A percentile compares a stretch with the other conserved stretches of the same genome.
These are phyloP conservation scores for Naganishia liquefaciens DNA, from an alignment of 1,284 basidiomycete species.

Conservation along the genomic window DNA sequence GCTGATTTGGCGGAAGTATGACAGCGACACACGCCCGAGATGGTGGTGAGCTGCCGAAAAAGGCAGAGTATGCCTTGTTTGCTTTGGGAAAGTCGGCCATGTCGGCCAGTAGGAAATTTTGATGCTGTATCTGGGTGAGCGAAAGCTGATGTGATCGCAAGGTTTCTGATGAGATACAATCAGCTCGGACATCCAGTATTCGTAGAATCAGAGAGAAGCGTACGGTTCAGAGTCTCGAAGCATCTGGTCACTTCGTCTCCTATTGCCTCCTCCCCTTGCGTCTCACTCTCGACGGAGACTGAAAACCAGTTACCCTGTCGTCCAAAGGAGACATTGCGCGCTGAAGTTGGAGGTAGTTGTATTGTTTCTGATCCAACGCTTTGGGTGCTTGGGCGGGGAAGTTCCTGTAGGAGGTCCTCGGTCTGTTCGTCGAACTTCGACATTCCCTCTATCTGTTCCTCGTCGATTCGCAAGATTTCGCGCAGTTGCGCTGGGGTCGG, in stretches of 20 bases:
- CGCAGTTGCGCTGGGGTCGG: slow-evolving; percentile 41
- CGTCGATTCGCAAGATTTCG: slow-evolving; percentile 42
- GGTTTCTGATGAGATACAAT: slow-evolving; percentile 53
- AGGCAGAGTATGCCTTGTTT: slow-evolving; percentile 74
- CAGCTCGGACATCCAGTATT: neutral
- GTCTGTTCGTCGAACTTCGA: slow-evolving; percentile 38
- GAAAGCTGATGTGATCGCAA: slow-evolving; percentile 58
- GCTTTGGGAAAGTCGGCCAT: slow-evolving; percentile 74
- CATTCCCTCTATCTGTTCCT: slow-evolving; percentile 34
- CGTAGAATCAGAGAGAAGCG: slow-evolving; percentile 52
- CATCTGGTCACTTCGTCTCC: slow-evolving; percentile 42
- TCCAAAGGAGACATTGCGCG: slow-evolving; percentile 34
- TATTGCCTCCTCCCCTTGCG: slow-evolving; percentile 34
- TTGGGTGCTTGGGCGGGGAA: slow-evolving; percentile 59
- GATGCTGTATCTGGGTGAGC: slow-evolving; percentile 68
- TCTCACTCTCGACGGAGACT: slow-evolving; percentile 38
- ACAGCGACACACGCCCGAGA: slow-evolving; percentile 88
- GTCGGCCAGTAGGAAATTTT: slow-evolving; percentile 80
- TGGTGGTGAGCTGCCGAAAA: slow-evolving; percentile 89
- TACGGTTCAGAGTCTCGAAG: slow-evolving; percentile 41
- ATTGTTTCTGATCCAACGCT: neutral
- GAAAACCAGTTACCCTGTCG: slow-evolving; percentile 46
- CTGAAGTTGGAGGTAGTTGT: neutral
- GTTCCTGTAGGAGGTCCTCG: slow-evolving; percentile 33
- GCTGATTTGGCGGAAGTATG: slow-evolving; percentile 62